Percentiles rank a stretch among this genome's conserved stretches.
These are phyloP conservation scores for Oryza meridionalis DNA, from an alignment of 176 grass and related monocot species.

Conservation along the genomic window DNA sequence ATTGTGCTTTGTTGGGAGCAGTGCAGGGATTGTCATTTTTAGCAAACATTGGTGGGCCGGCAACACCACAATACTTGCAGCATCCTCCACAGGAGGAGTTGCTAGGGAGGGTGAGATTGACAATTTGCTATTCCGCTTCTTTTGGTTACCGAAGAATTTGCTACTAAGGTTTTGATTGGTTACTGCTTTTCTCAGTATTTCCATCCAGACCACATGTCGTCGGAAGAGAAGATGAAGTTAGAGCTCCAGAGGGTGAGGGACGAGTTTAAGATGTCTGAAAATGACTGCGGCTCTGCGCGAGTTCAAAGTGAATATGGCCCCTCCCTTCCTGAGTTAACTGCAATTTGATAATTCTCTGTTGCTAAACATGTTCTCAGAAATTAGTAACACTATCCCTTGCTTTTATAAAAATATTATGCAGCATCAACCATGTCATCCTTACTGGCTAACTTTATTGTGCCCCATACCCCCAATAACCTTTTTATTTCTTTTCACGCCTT, in stretches of 20 bases:
- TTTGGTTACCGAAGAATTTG: not conserved
- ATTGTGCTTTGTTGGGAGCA: slow-evolving; percentile 39
- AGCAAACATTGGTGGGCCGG: slow-evolving; percentile 41
- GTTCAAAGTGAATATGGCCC: slow-evolving; percentile 70
- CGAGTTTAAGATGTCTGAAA: slow-evolving; percentile 96
- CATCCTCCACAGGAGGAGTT: slow-evolving; percentile 65
- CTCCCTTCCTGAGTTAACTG: not conserved
- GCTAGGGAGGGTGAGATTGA: slow-evolving; percentile 68
- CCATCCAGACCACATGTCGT: slow-evolving; percentile 93
- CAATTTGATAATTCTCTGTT: not conserved
- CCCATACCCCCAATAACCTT: not conserved
- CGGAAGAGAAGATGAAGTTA: slow-evolving; percentile 91
- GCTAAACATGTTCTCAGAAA: slow-evolving; percentile 15
- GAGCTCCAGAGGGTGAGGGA: slow-evolving; percentile 83
- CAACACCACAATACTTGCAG: slow-evolving; percentile 43
- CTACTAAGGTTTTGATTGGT: not conserved
- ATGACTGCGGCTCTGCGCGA: slow-evolving; percentile 86
- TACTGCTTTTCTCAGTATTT: slow-evolving; percentile 75
- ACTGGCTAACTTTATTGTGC: not conserved
- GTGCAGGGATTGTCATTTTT: slow-evolving; percentile 32
- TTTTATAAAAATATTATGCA: not conserved
- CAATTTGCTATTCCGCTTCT: slow-evolving; percentile 6
- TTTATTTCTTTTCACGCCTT: not conserved
- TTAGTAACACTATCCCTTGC: not conserved
- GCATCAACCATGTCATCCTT: not conserved